Evolutionary conservation across 192 early-diverging fungal species (phyloP).

Genomic region (Entomortierella beljakovae): DNA sequence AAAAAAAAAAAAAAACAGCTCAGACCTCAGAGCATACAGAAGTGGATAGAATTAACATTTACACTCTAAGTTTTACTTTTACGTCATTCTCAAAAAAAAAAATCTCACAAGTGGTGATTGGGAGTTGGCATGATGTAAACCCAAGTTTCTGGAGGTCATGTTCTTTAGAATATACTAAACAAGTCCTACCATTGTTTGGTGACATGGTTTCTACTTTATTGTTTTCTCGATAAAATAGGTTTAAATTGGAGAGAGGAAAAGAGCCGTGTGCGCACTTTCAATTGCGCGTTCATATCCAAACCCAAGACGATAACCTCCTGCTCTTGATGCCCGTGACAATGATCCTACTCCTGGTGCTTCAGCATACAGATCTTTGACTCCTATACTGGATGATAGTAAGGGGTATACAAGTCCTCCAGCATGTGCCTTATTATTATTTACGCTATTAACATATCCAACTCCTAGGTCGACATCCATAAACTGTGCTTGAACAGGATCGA

Average conservation of each 20-base stretch:
- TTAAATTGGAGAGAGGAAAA: too few species aligned
- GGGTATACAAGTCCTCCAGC: slow-evolving; percentile 49
- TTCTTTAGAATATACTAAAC: too few species aligned
- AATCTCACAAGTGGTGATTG: not conserved
- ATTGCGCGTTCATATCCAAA: slow-evolving; percentile 50
- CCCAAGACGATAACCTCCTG: slow-evolving; percentile 41
- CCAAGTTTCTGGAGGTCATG: not conserved
- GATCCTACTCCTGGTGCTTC: slow-evolving; percentile 23
- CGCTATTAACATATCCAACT: slow-evolving; percentile 50
- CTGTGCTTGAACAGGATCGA: slow-evolving; percentile 46
- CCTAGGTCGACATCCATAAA: slow-evolving; percentile 53
- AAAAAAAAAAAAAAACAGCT: slow-evolving; percentile 11
- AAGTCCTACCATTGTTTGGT: too few species aligned
- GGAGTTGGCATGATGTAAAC: not conserved
- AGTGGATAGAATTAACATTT: too few species aligned
- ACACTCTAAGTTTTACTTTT: not conserved
- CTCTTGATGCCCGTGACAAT: slow-evolving; percentile 25
- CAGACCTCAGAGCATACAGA: too few species aligned
- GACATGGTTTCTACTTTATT: not conserved
- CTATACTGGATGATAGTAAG: slow-evolving; percentile 40
- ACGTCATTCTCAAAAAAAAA: not conserved
- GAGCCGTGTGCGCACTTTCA: slow-evolving; percentile 40
- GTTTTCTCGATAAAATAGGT: not conserved
- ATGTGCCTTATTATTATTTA: slow-evolving; percentile 55
- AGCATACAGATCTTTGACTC: slow-evolving; percentile 45